phyloP scores from a whole-genome alignment of 116 monocot genomes.

The Thalassia testudinum region DNA sequence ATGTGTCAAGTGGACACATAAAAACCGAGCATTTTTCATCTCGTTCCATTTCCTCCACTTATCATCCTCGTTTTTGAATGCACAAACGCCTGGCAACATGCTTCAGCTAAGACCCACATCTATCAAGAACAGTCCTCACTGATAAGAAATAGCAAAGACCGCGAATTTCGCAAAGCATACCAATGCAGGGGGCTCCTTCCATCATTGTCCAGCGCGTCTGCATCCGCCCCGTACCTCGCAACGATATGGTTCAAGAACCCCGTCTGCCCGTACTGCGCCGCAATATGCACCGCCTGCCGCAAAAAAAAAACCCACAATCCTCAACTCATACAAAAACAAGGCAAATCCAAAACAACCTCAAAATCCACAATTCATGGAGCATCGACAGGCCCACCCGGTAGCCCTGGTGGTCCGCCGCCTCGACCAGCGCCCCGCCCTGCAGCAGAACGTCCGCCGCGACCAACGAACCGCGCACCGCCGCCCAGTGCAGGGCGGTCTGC shows the following conservation, averaged over 20 bases:
- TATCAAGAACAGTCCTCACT: too few relatives aligned
- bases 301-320: not conserved
- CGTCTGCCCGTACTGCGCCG: conserved; percentile 91
- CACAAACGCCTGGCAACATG: too few relatives aligned
- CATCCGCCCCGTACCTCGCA: conserved; percentile 66
- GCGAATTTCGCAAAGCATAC: too few relatives aligned
- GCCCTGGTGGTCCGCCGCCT: conserved; percentile 61
- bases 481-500: conserved; percentile 96
- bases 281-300: conserved; percentile 94
- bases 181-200: conserved; percentile 92
- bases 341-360: not conserved
- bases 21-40: too few relatives aligned
- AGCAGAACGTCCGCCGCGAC: conserved; percentile 59
- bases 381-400: conserved; percentile 50
- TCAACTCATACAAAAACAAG: not conserved
- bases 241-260: conserved; percentile 71
- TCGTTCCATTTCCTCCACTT: too few relatives aligned
- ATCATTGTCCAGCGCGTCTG: conserved; percentile 68
- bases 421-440: conserved; percentile 57
- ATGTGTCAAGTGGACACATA: too few relatives aligned
- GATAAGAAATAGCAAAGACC: too few relatives aligned
- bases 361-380: too few relatives aligned
- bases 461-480: conserved; percentile 62
- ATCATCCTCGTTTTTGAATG: too few relatives aligned
- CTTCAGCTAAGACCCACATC: too few relatives aligned